phyloP scores from a whole-genome alignment of 768 basidiomycete species.

The Pleurotus citrinopileatus region DNA sequence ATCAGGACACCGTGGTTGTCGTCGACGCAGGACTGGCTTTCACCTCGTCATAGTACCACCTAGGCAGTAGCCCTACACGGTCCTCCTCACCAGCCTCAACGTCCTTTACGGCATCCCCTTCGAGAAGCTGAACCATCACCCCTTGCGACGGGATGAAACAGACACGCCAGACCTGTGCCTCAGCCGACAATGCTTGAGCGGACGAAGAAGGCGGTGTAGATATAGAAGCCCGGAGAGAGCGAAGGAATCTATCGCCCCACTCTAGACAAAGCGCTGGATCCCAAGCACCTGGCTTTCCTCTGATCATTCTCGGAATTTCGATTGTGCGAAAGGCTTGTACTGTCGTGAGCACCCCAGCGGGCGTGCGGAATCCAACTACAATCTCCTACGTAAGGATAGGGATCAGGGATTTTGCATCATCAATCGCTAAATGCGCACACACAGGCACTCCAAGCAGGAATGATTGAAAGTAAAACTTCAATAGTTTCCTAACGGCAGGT shows the following conservation, averaged over 20 bases:
- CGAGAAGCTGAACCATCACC: conserved; percentile 47
- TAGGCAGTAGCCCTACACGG: conserved; percentile 76
- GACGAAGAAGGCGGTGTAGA: conserved; percentile 12
- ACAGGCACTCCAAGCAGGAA: conserved; percentile 91
- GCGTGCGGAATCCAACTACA: conserved; percentile 84
- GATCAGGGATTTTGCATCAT: conserved; percentile 16
- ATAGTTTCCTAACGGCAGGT: conserved; percentile 61
- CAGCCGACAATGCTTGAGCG: conserved; percentile 17
- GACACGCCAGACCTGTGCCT: conserved; percentile 62
- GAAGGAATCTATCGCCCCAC: conserved; percentile 67
- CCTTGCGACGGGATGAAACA: conserved; percentile 60
- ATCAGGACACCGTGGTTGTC: too few species aligned
- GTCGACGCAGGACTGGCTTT: too few species aligned
- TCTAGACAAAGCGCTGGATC: conserved; percentile 70
- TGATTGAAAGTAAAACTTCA: conserved; percentile 91
- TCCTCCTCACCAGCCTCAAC: conserved; percentile 67
- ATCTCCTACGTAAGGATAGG: conserved; percentile 53
- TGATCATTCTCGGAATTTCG: conserved; percentile 73
- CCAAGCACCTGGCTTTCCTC: conserved; percentile 75
- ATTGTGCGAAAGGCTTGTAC: conserved; percentile 76
- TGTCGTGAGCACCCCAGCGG: conserved; percentile 62
- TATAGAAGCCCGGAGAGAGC: conserved; percentile 36
- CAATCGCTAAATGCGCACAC: conserved; percentile 24
- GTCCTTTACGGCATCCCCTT: conserved; percentile 46
- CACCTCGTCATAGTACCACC: conserved; percentile 65